phyloP scores from a whole-genome alignment of 306 rosid species.

The Castanea crenata region DNA sequence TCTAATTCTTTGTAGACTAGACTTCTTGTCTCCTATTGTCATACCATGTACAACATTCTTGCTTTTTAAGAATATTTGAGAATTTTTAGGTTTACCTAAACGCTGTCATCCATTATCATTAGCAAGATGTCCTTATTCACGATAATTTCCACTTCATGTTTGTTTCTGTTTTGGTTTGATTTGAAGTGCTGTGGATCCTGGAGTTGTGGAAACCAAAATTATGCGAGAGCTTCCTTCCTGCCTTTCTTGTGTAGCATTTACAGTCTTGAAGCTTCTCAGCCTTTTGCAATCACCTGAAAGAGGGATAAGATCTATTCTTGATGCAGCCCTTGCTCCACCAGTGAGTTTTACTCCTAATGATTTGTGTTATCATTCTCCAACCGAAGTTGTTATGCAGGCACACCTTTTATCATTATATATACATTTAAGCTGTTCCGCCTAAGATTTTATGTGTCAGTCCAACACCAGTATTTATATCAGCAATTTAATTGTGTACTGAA shows the following conservation, averaged over 20 bases:
- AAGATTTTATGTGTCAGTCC: neutral
- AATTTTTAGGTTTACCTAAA: slow-evolving; percentile 1
- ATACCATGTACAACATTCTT: neutral
- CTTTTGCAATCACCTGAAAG: slow-evolving; percentile 62
- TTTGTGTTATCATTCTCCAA: neutral
- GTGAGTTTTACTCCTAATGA: slow-evolving; percentile 40
- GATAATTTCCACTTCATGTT: slow-evolving; percentile 16
- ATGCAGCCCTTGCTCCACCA: slow-evolving; percentile 79
- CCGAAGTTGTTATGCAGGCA: too few species aligned
- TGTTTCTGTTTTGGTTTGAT: slow-evolving; percentile 27
- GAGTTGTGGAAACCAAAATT: slow-evolving; percentile 70
- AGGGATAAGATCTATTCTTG: slow-evolving; percentile 58
- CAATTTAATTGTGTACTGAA: slow-evolving; percentile 1
- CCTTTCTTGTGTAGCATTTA: slow-evolving; percentile 48
- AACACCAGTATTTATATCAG: neutral
- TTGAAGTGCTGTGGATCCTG: slow-evolving; percentile 82
- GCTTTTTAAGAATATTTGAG: neutral
- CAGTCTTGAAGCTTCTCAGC: slow-evolving; percentile 42
- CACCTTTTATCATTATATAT: too few species aligned
- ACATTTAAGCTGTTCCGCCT: too few species aligned
- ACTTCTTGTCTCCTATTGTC: slow-evolving; percentile 7
- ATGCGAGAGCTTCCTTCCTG: slow-evolving; percentile 75
- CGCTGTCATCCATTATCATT: slow-evolving; percentile 7
- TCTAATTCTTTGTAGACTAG: neutral
- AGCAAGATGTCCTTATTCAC: neutral